Evolutionary conservation across 345 rosid genomes (phyloP), one percentile per base, ranked within the genome.

Genomic region (Aquilaria sinensis): DNA sequence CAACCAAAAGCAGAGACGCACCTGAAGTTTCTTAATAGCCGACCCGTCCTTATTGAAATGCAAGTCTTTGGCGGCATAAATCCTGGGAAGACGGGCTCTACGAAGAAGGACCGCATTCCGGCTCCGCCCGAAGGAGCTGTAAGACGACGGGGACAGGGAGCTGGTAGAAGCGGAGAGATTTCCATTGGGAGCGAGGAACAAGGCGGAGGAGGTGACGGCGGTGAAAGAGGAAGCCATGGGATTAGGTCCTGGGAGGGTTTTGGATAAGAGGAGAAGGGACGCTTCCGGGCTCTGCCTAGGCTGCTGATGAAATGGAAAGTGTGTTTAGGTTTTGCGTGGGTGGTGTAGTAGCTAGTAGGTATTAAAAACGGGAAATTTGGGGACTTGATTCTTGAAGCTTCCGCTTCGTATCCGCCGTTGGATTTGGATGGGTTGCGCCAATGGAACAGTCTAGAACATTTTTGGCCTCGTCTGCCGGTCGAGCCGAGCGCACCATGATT

Each of bases 11-110:
- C 9, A 57, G 52, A 47, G 9, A 64, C 90, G 80, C 68, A 91
- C 99, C 76, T 95, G 99, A 59, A 91, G 78, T 78, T 77, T 91
- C 79, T 76, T 95, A 8, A 95, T 84, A 31, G 99, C 85, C 10
- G 92, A 71, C 2, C 99, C 99, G 51, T 95, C 99, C 78, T 80
- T 90, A 79, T 90, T 94, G 80, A 94, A 95, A 78, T 91, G 86
- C 75, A 95, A 70, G 51, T 95, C 96, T 77, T 95, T 95, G 34
- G 99, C 96, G 49, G 96, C 97, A 70, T 58, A 83, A 11, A 91
- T 71, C 77, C 76, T 85, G 13, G 85, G 79, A 11, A 80, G 61
- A 6, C 77, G 69, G 13, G 88, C 59, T 66, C 76, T 86, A 11
- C 79, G 75, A 8, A 80, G 77, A 8, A 80, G 77, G 34, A 73